phyloP scores from a whole-genome alignment of 2,329 filamentous ascomycete species.

The Annulohypoxylon truncatum region DNA sequence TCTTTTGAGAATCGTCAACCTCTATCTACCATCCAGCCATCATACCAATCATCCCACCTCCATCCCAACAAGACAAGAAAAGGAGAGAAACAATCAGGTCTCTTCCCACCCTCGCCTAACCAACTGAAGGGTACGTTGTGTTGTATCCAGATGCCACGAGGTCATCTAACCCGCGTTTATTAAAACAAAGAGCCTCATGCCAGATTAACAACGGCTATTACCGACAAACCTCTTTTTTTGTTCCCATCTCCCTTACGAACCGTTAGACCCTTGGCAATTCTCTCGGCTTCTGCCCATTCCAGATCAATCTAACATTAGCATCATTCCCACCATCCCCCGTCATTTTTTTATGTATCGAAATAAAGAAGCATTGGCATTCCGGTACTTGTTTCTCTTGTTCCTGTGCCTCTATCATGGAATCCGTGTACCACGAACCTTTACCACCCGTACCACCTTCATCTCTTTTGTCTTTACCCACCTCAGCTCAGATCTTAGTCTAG shows the following conservation, averaged over 20 bases:
- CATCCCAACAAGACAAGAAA: constrained; percentile 12
- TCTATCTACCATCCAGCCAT: constrained; percentile 28
- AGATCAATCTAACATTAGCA: constrained; percentile 36
- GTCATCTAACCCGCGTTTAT: constrained; percentile 34
- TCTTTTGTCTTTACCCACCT: constrained; percentile 11
- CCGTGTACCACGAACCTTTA: not conserved
- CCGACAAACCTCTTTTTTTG: constrained; percentile 31
- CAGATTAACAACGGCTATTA: constrained; percentile 37
- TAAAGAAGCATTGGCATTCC: constrained; percentile 15
- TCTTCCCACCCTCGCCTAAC: constrained; percentile 31
- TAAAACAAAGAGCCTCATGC: constrained; percentile 40
- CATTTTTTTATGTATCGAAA: not conserved
- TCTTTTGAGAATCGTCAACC: constrained; percentile 10
- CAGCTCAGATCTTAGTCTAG: not conserved
- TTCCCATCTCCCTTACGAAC: constrained; percentile 27
- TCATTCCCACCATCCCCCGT: constrained; percentile 2
- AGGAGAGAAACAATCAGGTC: constrained; percentile 1
- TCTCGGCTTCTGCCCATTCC: constrained; percentile 13
- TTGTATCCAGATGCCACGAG: constrained; percentile 39
- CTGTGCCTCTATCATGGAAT: constrained; percentile 6
- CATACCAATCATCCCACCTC: constrained; percentile 6
- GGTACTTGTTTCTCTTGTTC: constrained; percentile 25
- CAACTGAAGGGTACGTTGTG: constrained; percentile 22
- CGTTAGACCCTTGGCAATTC: constrained; percentile 5
- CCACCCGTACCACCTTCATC: not conserved